Base-by-base conservation (phyloP, 139 green algal genomes). In the Spirogloea muscicola region DNA sequence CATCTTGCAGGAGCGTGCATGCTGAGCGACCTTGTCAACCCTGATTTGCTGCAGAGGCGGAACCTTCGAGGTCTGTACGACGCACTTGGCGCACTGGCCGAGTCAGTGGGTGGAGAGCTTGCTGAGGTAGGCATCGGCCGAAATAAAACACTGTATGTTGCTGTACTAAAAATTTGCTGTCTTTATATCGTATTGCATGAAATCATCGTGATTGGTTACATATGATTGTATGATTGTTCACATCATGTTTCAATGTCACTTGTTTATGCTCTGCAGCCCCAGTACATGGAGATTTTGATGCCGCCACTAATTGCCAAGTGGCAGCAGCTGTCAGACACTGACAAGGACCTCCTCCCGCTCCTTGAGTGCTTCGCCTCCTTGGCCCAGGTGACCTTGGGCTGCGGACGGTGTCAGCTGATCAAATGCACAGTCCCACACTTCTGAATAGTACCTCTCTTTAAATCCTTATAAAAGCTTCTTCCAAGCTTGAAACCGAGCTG, bases 21-120 rank as follows among this genome's bases (percentile, higher is more conserved):
- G n/a, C n/a, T n/a, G n/a, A n/a, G n/a, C n/a, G n/a, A n/a, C n/a
- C n/a, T n/a, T n/a, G n/a, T n/a, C n/a, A n/a, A n/a, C n/a, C n/a
- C n/a, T n/a, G n/a, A n/a, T n/a, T n/a, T 10, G 72, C 18, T 77
- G 36, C 80, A 86, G 70, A 40, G 81, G 5, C 76, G 77, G 29
- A 94, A 95, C 73, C 76, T 96, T 63, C 84, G 88, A 39, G 86
- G 89, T 1, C 72, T 92, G 40, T 96, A 96, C 59, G 94, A 98
- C 68, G 87, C 89, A 25, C 59, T 97, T 6, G 59, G 61, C 38
- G 94, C 87, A 4, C 70, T 96, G 2, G 87, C 82, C 1, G 89
- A 96, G 10, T 65, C 49, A n/a, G 67, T 88, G 39, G 81, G 58
- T 33, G 38, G 58, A 44, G 64, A 79, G 43, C 67, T 82, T 13